Base-by-base conservation (phyloP, 805 yeast genomes). In the Hanseniaspora vineae region DNA sequence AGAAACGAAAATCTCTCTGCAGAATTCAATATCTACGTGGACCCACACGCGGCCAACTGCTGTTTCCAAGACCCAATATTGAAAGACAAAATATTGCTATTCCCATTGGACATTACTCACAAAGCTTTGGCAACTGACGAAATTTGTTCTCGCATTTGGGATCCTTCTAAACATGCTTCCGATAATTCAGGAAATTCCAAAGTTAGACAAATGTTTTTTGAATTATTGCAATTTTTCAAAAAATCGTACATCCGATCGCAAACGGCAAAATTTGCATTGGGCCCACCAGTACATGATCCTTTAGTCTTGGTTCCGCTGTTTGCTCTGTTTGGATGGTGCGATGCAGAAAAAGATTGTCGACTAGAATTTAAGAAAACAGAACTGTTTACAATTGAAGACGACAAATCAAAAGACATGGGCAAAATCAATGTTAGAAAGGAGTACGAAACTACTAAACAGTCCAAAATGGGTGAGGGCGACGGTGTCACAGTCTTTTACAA, bases 261-360 rank as follows among this genome's bases (percentile, higher is more conserved):
- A 51, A 71, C 72, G 2, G 31, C 12, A 13, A 19, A 40, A 32
- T 67, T 75, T 59, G 51, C 52, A 23, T 50, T 58, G 5, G 90
- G 92, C 0, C 88, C 92, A 4, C 86, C 88, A 1, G 70, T 84
- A 1, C 95, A 86, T 62, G 95, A 85, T 60, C 90, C 92, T 1
- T 66, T 84, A 46, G 84, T 94, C 0, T 66, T 83, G 11, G 75
- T 74, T 46, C 78, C 77, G 0, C 56, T 84, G 35, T 60, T 84
- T 46, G 75, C 76, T 18, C 59, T 76, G 45, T 60, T 59, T 48
- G 55, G 53, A 1, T 53, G 56, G 50, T 67, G 45, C 46, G 52
- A 54, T n/a, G 35, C 19, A 13, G 31, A 39, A 18, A 31, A 29
- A 10, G 46, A 44, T 3, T 37, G 58, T 5, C 44, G 48, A 19